These are phyloP conservation scores for Pseudopyrenochaeta lycopersici DNA, from an alignment of 2,329 filamentous ascomycete species.

Conservation along the genomic window DNA sequence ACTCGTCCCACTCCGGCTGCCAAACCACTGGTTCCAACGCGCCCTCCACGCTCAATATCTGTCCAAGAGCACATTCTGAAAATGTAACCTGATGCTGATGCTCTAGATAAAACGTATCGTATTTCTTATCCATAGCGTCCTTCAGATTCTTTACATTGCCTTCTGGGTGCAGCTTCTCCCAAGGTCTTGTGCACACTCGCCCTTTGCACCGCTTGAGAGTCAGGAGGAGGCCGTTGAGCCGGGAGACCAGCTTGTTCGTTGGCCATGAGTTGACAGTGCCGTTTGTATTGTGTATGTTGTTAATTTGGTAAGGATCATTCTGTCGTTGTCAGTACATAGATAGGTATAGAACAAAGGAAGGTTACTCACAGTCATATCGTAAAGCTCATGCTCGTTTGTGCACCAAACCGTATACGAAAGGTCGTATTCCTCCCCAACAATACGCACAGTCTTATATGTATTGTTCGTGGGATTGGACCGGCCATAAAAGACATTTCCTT, in stretches of 20 bases:
- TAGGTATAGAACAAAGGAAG: neutral
- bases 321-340: neutral
- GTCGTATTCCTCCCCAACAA: constrained; percentile 65
- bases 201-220: constrained; percentile 70
- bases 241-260: constrained; percentile 12
- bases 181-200: constrained; percentile 63
- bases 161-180: constrained; percentile 65
- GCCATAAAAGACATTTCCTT: constrained; percentile 24
- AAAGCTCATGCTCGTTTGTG: constrained; percentile 72
- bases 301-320: constrained; percentile 44
- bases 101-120: constrained; percentile 63
- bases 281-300: constrained; percentile 43
- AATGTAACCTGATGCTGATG: constrained; percentile 63
- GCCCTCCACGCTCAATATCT: constrained; percentile 66
- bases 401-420: constrained; percentile 76
- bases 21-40: constrained; percentile 26
- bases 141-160: constrained; percentile 61
- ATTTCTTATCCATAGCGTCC: constrained; percentile 60
- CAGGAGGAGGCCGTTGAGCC: constrained; percentile 66
- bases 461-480: constrained; percentile 51
- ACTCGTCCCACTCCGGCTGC: constrained; percentile 26
- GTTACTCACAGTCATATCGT: constrained; percentile 64
- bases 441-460: constrained; percentile 68
- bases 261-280: constrained; percentile 13
- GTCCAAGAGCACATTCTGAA: constrained; percentile 64